Percentiles rank a stretch among this genome's conserved stretches.
Evolutionary conservation across 208 protist species (phyloP).

Genomic region (Acanthamoeba lenticulata): DNA sequence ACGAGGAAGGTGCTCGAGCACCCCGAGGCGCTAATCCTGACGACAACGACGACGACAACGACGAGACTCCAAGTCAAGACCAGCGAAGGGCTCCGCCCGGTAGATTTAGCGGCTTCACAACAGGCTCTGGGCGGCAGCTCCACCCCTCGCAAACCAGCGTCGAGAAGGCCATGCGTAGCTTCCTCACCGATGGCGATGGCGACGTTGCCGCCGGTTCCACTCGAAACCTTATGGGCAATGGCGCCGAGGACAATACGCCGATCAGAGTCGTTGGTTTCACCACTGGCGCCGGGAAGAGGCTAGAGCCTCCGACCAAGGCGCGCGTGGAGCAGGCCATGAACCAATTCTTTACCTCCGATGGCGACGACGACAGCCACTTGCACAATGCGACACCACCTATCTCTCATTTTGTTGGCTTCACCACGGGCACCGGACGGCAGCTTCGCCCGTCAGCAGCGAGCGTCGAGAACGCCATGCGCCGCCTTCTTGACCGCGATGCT

Average conservation of each 20-base stretch:
- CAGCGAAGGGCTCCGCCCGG: not conserved
- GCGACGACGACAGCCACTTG: not conserved
- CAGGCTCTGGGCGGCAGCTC: not conserved
- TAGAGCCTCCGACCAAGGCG: not conserved
- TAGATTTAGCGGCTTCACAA: not conserved
- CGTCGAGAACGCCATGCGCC: not conserved
- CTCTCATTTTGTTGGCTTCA: not conserved
- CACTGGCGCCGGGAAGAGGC: not conserved
- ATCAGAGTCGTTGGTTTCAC: not conserved
- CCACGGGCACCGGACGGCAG: not conserved
- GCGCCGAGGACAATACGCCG: not conserved
- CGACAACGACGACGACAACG: too few relatives aligned
- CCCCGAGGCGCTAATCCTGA: too few relatives aligned
- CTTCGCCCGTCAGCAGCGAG: not conserved
- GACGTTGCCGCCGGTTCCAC: too few relatives aligned
- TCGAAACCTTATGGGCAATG: too few relatives aligned
- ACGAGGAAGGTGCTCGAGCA: not conserved
- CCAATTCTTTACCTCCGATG: not conserved
- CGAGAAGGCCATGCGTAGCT: not conserved
- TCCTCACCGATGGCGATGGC: not conserved
- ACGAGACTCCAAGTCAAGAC: too few relatives aligned
- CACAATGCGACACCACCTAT: not conserved
- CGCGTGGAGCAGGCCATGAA: not conserved
- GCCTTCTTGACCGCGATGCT: not conserved
- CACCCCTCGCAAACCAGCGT: not conserved